A percentile compares a stretch with the other conserved stretches of the same genome.
Evolutionary conservation across 1,139 yeast species (phyloP).

Genomic region (Hanseniaspora sp.): DNA sequence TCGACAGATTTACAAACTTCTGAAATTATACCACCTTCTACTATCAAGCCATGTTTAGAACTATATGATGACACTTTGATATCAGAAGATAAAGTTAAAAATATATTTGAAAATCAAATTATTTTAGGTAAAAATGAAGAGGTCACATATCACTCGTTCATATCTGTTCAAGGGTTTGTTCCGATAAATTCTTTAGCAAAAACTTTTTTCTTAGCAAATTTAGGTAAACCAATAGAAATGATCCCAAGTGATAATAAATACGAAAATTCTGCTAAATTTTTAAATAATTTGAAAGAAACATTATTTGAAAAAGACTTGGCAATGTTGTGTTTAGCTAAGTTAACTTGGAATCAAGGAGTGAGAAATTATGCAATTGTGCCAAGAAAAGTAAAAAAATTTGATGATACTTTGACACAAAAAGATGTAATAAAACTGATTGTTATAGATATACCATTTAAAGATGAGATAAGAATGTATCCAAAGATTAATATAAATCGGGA

Average conservation of each 20-base stretch:
- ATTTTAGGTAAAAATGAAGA: background rate
- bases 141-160: background rate
- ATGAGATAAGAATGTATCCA: conserved; percentile 12
- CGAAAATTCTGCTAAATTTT: background rate
- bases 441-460: conserved; percentile 6
- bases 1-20: background rate
- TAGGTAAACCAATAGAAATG: conserved; percentile 2
- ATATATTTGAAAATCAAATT: background rate
- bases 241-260: background rate
- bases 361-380: conserved; percentile 8
- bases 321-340: background rate
- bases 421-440: background rate
- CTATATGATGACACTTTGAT: background rate
- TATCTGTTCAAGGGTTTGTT: background rate
- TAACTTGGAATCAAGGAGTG: background rate
- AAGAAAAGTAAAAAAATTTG: background rate
- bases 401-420: background rate
- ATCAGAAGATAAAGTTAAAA: background rate
- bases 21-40: background rate
- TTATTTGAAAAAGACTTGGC: background rate
- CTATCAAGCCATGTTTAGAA: background rate
- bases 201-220: background rate
- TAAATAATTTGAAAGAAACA: background rate
- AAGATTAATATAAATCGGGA: conserved; percentile 1
- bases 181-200: background rate